These are phyloP conservation scores for Magnusiomyces sp. DNA, from an alignment of 1,139 yeast species.

Conservation along the genomic window DNA sequence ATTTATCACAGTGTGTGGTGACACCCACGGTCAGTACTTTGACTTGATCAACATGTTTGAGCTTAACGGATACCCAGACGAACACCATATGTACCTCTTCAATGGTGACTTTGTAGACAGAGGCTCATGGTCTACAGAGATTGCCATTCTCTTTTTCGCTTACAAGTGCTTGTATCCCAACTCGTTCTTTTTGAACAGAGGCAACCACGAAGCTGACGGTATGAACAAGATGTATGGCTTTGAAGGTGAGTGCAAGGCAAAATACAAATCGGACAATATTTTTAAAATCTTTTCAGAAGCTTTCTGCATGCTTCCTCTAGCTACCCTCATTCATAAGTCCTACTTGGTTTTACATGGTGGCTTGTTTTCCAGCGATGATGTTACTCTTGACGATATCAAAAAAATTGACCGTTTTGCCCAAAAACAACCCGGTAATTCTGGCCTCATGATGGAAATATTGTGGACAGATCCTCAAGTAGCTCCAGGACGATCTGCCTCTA, in stretches of 20 bases:
- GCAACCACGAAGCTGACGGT: slow-evolving; percentile 93
- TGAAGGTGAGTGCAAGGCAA: slow-evolving; percentile 89
- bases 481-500: slow-evolving; percentile 77
- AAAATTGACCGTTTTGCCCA: slow-evolving; percentile 55
- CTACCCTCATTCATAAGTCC: slow-evolving; percentile 59
- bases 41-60: slow-evolving; percentile 77
- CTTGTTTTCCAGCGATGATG: slow-evolving; percentile 66
- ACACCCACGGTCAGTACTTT: slow-evolving; percentile 94
- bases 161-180: slow-evolving; percentile 74
- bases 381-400: slow-evolving; percentile 66
- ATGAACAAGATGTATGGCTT: slow-evolving; percentile 97
- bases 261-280: slow-evolving; percentile 66
- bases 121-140: slow-evolving; percentile 98
- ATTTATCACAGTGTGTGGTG: slow-evolving; percentile 81
- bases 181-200: slow-evolving; percentile 71
- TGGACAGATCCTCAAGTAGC: slow-evolving; percentile 94
- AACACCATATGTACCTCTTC: slow-evolving; percentile 69
- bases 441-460: slow-evolving; percentile 88
- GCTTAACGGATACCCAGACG: slow-evolving; percentile 59
- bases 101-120: slow-evolving; percentile 98
- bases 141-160: slow-evolving; percentile 72
- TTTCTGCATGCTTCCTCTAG: slow-evolving; percentile 79
- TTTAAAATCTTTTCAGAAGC: slow-evolving; percentile 82
- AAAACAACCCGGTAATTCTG: slow-evolving; percentile 83
- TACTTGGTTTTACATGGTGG: slow-evolving; percentile 96